Evolutionary conservation across 192 early-diverging fungal species (phyloP).

Genomic region (Backusella psychrophila): DNA sequence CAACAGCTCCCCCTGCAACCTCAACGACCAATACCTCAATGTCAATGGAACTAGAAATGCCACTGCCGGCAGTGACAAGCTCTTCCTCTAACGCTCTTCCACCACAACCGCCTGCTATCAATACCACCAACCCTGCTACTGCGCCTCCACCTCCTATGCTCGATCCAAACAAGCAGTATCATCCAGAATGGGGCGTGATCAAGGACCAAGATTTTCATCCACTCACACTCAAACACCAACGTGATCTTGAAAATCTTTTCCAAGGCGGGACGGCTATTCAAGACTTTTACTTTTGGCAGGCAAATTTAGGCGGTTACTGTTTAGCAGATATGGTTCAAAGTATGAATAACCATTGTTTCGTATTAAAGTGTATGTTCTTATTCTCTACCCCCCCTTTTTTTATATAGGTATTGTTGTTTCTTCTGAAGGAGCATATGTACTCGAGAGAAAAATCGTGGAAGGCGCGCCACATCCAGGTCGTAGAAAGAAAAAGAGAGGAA

Average conservation of each 20-base stretch:
- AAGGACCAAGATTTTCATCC: constrained; percentile 38
- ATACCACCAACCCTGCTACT: background rate
- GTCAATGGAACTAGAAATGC: background rate
- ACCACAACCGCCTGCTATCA: constrained; percentile 1
- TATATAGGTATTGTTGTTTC: constrained; percentile 29
- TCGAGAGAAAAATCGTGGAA: constrained; percentile 32
- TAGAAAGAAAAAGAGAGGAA: constrained; percentile 30
- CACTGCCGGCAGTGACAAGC: constrained; percentile 9
- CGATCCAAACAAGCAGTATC: constrained; percentile 27
- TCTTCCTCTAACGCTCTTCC: background rate
- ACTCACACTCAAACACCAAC: constrained; percentile 35
- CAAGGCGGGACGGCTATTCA: constrained; percentile 13
- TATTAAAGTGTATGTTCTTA: background rate
- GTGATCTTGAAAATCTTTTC: constrained; percentile 31
- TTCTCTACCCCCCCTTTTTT: background rate
- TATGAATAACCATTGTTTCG: background rate
- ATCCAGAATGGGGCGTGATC: constrained; percentile 38
- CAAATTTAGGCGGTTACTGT: constrained; percentile 38
- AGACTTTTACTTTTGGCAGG: constrained; percentile 41
- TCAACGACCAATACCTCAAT: background rate
- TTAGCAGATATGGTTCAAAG: constrained; percentile 38
- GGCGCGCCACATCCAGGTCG: constrained; percentile 37
- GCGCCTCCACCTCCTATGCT: constrained; percentile 8
- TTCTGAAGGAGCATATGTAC: constrained; percentile 24
- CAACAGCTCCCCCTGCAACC: background rate